phyloP scores from a whole-genome alignment of 169 alveolate genomes.

The Eimeria brunetti region DNA sequence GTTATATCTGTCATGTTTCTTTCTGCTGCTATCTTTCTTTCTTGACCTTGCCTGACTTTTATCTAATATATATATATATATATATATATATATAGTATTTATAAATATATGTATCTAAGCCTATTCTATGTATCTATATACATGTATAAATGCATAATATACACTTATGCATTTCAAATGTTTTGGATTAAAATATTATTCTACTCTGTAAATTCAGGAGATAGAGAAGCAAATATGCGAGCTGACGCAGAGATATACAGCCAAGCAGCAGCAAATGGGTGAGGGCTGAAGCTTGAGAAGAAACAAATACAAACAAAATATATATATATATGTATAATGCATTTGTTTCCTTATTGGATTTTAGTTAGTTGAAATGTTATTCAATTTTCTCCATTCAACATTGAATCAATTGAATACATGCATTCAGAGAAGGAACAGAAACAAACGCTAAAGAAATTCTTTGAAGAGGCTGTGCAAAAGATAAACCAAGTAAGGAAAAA shows the following conservation, averaged over 20 bases:
- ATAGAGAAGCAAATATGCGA: not conserved
- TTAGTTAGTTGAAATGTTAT: not conserved
- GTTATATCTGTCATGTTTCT: not conserved
- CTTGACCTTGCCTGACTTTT: no score
- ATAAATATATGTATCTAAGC: no score
- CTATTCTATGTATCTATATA: no score
- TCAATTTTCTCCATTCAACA: not conserved
- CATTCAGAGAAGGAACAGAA: slow-evolving; percentile 2
- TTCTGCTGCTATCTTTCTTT: no score
- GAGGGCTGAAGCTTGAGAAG: not conserved
- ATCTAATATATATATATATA: no score
- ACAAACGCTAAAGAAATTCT: not conserved
- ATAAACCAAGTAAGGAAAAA: not conserved
- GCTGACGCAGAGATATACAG: not conserved
- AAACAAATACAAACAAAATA: not conserved
- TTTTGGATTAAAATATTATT: no score
- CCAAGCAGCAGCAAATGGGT: slow-evolving; percentile 4
- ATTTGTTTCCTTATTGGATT: no score
- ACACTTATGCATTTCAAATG: no score
- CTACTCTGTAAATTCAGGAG: not conserved
- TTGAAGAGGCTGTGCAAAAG: not conserved
- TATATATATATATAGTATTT: no score
- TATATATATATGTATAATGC: not conserved
- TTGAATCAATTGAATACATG: no score
- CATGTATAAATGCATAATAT: no score